phyloP scores from a whole-genome alignment of 23 red algal species.

The Gracilaria domingensis region DNA sequence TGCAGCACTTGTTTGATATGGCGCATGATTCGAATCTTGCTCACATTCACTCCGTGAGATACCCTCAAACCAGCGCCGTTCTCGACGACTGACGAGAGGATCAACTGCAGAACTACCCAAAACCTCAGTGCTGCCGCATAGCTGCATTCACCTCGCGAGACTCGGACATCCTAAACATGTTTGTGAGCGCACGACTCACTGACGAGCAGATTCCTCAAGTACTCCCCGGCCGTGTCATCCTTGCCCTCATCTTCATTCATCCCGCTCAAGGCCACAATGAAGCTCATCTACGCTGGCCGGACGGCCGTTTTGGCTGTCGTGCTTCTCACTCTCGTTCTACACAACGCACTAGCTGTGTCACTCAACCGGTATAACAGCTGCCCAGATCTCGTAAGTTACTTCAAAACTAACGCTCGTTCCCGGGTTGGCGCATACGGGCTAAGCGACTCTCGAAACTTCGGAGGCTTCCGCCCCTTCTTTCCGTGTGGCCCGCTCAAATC shows the following conservation, averaged over 20 bases:
- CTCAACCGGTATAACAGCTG: conserved; percentile 8
- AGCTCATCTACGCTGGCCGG: not conserved
- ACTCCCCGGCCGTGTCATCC: no score
- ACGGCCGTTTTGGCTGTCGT: not conserved
- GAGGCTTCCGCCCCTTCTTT: not conserved
- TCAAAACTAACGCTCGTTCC: conserved; percentile 18
- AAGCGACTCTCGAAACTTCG: not conserved
- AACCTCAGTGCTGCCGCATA: conserved; percentile 7
- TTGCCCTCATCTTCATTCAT: not conserved
- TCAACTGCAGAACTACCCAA: not conserved
- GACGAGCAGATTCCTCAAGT: no score
- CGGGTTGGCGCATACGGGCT: conserved; percentile 42
- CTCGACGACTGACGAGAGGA: not conserved
- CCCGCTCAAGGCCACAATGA: not conserved
- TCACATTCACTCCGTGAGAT: no score
- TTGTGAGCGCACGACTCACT: no score
- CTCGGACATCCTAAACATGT: no score
- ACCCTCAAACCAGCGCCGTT: no score
- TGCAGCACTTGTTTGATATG: no score
- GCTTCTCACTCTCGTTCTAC: not conserved
- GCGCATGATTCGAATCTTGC: no score
- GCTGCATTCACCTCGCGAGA: not conserved
- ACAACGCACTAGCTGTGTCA: not conserved
- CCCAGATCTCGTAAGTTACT: not conserved
- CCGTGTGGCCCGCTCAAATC: not conserved